phyloP scores from a whole-genome alignment of 225 moss, liverwort and hornwort genomes.

The Pseudoscleropodium purum region DNA sequence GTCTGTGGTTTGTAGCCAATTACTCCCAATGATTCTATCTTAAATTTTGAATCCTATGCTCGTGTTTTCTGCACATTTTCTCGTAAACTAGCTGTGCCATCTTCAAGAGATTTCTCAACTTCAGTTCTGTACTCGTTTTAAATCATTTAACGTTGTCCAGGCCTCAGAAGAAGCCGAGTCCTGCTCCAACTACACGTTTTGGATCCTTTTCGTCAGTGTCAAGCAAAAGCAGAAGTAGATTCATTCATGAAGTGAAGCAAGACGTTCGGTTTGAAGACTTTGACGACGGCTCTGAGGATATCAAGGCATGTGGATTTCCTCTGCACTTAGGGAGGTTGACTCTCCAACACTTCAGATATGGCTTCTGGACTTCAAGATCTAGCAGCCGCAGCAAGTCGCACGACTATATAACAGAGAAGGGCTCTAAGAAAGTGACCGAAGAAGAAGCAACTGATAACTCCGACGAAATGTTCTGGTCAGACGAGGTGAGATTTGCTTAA shows the following conservation, averaged over 20 bases:
- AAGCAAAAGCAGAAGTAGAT: slow-evolving; percentile 12
- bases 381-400: slow-evolving; percentile 11
- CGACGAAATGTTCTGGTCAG: slow-evolving; percentile 47
- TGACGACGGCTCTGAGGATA: slow-evolving; percentile 7
- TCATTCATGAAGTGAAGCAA: slow-evolving; percentile 25
- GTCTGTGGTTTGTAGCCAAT: background rate
- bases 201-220: background rate
- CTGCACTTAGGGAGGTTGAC: slow-evolving; percentile 23
- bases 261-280: slow-evolving; percentile 12
- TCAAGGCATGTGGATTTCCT: slow-evolving; percentile 41
- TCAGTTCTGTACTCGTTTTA: background rate
- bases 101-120: background rate
- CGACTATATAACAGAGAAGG: background rate
- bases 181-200: slow-evolving; percentile 2
- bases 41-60: background rate
- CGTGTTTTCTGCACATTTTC: background rate
- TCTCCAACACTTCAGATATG: slow-evolving; percentile 18
- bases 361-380: slow-evolving; percentile 31
- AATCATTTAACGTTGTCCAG: background rate
- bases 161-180: background rate
- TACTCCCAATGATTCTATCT: background rate
- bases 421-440: slow-evolving; percentile 5
- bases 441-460: slow-evolving; percentile 24
- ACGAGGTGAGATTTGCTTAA: slow-evolving; percentile 20
- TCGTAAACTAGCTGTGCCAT: background rate